Evolutionary conservation across 1,139 yeast species (phyloP).

Genomic region (Hyphopichia khmerensis): DNA sequence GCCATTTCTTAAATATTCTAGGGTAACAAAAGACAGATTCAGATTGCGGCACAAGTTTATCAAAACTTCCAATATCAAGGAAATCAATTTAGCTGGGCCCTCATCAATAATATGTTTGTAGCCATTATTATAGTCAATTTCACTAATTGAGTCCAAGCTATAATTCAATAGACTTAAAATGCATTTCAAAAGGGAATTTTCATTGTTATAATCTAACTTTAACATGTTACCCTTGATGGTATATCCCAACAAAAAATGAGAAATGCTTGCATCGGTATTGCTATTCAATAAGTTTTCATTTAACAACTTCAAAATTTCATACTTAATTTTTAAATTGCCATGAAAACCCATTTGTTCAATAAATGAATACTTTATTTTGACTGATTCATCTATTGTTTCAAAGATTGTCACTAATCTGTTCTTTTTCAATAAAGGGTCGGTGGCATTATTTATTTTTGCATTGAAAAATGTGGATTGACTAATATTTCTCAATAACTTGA

Average conservation of each 20-base stretch:
- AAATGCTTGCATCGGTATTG: conserved; percentile 48
- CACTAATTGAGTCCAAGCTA: conserved; percentile 43
- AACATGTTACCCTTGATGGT: conserved; percentile 34
- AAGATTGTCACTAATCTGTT: conserved; percentile 72
- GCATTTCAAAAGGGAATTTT: conserved; percentile 53
- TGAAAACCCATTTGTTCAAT: conserved; percentile 58
- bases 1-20: conserved; percentile 50
- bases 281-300: conserved; percentile 42
- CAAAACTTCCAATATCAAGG: conserved; percentile 59
- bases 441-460: conserved; percentile 23
- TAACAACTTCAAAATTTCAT: conserved; percentile 59
- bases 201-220: conserved; percentile 12
- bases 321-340: conserved; percentile 48
- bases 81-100: conserved; percentile 56
- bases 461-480: conserved; percentile 52
- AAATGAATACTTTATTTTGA: conserved; percentile 69
- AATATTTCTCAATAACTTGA: conserved; percentile 53
- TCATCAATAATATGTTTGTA: conserved; percentile 41
- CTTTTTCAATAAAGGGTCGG: conserved; percentile 45
- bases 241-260: conserved; percentile 81
- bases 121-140: conserved; percentile 37
- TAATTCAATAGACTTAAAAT: conserved; percentile 50
- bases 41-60: conserved; percentile 58
- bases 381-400: conserved; percentile 70
- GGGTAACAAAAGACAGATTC: conserved; percentile 50